Evolutionary conservation across 1,139 yeast species (phyloP).

Genomic region (Candida pseudoviswanathii): DNA sequence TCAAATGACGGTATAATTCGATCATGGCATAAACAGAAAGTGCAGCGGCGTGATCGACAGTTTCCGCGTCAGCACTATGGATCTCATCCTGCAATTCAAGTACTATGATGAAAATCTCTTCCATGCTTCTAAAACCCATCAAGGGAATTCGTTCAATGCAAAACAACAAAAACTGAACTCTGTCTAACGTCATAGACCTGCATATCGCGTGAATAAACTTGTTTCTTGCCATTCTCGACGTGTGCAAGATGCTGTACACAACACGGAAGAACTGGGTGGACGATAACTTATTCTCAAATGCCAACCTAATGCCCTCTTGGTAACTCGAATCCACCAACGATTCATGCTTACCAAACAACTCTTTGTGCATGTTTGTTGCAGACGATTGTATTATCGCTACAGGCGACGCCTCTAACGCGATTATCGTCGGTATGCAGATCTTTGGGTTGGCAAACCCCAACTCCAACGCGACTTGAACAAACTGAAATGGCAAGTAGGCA

Average conservation of each 20-base stretch:
- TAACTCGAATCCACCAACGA: conserved; percentile 68
- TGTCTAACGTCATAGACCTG: conserved; percentile 25
- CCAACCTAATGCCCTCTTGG: conserved; percentile 61
- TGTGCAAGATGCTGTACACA: conserved; percentile 43
- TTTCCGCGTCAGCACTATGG: conserved; percentile 35
- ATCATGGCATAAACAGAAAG: conserved; percentile 18
- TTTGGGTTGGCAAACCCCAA: conserved; percentile 79
- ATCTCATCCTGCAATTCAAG: conserved; percentile 19
- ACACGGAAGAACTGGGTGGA: conserved; percentile 22
- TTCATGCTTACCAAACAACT: conserved; percentile 65
- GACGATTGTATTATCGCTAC: conserved; percentile 42
- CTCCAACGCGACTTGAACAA: conserved; percentile 55
- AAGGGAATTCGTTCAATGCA: conserved; percentile 26
- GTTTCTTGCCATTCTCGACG: conserved; percentile 43
- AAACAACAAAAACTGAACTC: conserved; percentile 8
- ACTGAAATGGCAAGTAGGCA: conserved; percentile 53
- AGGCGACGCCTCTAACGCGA: conserved; percentile 67
- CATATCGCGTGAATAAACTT: conserved; percentile 41
- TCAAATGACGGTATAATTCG: conserved; percentile 24
- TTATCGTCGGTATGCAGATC: conserved; percentile 63
- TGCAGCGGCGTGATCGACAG: conserved; percentile 22
- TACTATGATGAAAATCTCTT: conserved; percentile 35
- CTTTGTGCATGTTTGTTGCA: conserved; percentile 56
- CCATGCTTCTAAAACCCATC: conserved; percentile 38
- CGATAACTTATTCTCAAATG: conserved; percentile 47